phyloP scores from a whole-genome alignment of 2,329 filamentous ascomycete species.

The Neobulgaria alba region DNA sequence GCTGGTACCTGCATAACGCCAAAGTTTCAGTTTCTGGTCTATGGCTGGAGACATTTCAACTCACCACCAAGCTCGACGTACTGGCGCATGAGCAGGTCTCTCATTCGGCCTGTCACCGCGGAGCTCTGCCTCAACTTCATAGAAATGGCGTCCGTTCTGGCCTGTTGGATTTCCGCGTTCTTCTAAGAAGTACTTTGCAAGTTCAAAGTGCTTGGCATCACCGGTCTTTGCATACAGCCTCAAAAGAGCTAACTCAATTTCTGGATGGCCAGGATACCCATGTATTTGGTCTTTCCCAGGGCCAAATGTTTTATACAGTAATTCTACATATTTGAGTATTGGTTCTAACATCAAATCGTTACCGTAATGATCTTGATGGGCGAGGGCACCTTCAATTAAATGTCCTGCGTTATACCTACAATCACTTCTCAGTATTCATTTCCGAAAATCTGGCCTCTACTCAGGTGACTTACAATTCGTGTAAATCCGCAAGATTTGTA shows the following conservation, averaged over 20 bases:
- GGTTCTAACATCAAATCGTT: conserved; percentile 44
- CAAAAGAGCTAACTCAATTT: conserved; percentile 42
- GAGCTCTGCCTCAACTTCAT: conserved; percentile 42
- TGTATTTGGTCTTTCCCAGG: conserved; percentile 39
- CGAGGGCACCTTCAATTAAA: conserved; percentile 51
- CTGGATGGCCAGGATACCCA: conserved; percentile 53
- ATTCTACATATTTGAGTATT: conserved; percentile 44
- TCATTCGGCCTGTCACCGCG: conserved; percentile 42
- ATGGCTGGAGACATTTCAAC: neutral
- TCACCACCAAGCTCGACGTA: conserved; percentile 32
- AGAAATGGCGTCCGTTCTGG: conserved; percentile 42
- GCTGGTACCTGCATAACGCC: conserved; percentile 40
- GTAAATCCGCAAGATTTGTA: conserved; percentile 51
- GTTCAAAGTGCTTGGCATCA: conserved; percentile 32
- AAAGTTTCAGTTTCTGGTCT: neutral
- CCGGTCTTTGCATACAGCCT: conserved; percentile 35
- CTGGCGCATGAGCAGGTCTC: conserved; percentile 39
- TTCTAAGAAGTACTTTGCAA: conserved; percentile 48
- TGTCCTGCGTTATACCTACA: conserved; percentile 51
- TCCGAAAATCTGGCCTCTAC: neutral
- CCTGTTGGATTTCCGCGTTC: conserved; percentile 47
- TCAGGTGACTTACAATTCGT: conserved; percentile 51
- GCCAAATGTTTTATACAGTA: conserved; percentile 44
- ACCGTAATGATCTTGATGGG: conserved; percentile 43
- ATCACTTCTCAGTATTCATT: neutral